Evolutionary conservation across 2,329 filamentous ascomycete species (phyloP), one percentile per base, ranked within the genome.

Genomic region (Nemania sp.): DNA sequence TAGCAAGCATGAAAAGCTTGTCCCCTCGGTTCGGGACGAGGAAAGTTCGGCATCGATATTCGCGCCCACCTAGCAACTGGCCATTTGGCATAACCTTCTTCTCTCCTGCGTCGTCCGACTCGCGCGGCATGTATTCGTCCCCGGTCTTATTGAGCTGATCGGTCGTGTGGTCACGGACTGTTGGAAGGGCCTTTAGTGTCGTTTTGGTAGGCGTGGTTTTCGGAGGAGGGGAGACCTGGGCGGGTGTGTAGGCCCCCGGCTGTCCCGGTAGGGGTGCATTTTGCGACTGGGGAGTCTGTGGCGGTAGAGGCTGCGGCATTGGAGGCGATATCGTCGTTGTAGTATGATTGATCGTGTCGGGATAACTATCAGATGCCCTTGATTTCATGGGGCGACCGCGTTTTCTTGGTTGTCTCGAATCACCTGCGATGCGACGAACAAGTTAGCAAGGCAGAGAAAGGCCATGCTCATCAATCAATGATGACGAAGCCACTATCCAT

Each of bases 1-100:
- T 99, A 41, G 96, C 96, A 60, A 99, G 88, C 96, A 99, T 99
- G 82, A 98, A 99, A 5, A 98, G 87, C 81, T 98, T 98, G 73
- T 97, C 91, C 29, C 93, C 94, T 74, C 96, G 87, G 76, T 97
- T 91, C 20, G 95, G 94, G 3, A 99, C 94, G 72, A 93, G 89
- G 79, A 99, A 99, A 0, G 95, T 98, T 71, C 94, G 88, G 81
- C 95, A 98, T 79, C 92, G 90, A 83, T 98, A 99, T 77, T 95
- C 92, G 74, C 96, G 92, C 24, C 88, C 89, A 68, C 94, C 94
- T 29, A 92, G 86, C 24, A 94, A 89, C 76, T 94, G 90, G 47
- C 96, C 96, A 74, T 94, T 93, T 24, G 86, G 80, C 79, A 93
- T 89, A 27, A 98, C 94, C 85, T 99, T 99, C 80, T 93, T 94